phyloP scores from a whole-genome alignment of 2,329 filamentous ascomycete species.

The Neonectria ditissima region DNA sequence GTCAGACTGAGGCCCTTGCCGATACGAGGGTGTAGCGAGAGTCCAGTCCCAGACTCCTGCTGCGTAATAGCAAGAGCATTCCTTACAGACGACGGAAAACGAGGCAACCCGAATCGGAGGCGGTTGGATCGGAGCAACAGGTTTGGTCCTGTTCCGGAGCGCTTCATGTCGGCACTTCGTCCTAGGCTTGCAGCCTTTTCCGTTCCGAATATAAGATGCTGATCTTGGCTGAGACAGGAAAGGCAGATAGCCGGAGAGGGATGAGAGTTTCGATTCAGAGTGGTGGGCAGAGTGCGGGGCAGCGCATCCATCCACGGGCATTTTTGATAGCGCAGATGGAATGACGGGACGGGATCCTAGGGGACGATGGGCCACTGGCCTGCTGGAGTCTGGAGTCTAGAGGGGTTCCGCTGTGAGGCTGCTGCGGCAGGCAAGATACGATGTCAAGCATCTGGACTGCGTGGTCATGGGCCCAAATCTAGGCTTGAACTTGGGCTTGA shows the following conservation, averaged over 20 bases:
- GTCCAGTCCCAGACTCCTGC: neutral
- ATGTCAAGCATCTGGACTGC: neutral
- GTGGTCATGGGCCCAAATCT: neutral
- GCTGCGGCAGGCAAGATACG: neutral
- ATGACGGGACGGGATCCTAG: conserved; percentile 3
- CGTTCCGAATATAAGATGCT: conserved; percentile 18
- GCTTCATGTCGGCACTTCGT: neutral
- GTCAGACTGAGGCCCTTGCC: neutral
- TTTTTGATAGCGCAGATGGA: neutral
- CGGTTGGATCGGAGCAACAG: neutral
- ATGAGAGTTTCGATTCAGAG: conserved; percentile 26
- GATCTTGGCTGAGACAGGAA: conserved; percentile 29
- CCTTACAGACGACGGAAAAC: neutral
- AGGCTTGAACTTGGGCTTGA: neutral
- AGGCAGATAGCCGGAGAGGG: conserved; percentile 14
- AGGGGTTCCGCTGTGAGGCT: neutral
- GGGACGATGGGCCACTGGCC: neutral
- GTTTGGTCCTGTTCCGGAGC: conserved; percentile 24
- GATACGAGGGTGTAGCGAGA: conserved; percentile 2
- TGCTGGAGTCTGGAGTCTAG: no score
- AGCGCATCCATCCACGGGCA: conserved; percentile 10
- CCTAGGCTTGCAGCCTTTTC: neutral
- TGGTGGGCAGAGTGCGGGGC: conserved; percentile 23
- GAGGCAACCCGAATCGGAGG: no score
- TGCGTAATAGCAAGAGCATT: no score